Base-by-base conservation (phyloP, 345 rosid species). In the Boechera retrofracta region DNA sequence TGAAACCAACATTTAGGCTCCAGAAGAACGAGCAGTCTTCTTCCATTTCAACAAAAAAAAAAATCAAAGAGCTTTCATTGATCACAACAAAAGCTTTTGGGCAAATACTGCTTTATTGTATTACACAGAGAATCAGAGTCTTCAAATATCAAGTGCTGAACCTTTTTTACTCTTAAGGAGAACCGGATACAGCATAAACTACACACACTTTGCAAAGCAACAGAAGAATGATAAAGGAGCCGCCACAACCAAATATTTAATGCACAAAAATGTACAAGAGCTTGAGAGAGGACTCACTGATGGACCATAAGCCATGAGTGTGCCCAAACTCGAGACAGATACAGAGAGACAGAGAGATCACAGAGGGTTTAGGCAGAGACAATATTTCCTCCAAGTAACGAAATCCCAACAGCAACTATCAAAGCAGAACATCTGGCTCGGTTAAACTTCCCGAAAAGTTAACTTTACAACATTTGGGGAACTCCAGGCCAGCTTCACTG, bases 391-490 rank as follows among this genome's bases (percentile, higher is more conserved):
- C 38, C 70, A 42, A 62, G 57, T 57, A 28, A 47, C 28, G 2
- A 18, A 6, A 53, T 48, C 64, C 60, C 66, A 56, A 51, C 49
- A 38, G 48, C 64, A 65, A 60, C 13, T 69, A 69, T 85, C 78
- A 89, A 45, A 85, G 54, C 38, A 85, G 76, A 68, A 88, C 83
- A 74, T 88, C 92, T 16, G 91, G 88, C 80, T 90, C 94, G 16
- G 66, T 73, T 74, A 92, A 83, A 78, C 92, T 81, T 64, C 95
- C 94, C 0, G 73, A 56, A 72, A 86, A 95, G 80, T 92, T 89
- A 80, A 95, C 96, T 86, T 84, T 92, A 84, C 96, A 95, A 78
- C 58, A 70, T 26, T 76, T 67, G 3, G 97, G 98, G 73, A 95
- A 95, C 73, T 54, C 83, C 54, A 95, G 67, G 13, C 91, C 94